phyloP scores from a whole-genome alignment of 2,329 filamentous ascomycete species.

The Gremmenia infestans region DNA sequence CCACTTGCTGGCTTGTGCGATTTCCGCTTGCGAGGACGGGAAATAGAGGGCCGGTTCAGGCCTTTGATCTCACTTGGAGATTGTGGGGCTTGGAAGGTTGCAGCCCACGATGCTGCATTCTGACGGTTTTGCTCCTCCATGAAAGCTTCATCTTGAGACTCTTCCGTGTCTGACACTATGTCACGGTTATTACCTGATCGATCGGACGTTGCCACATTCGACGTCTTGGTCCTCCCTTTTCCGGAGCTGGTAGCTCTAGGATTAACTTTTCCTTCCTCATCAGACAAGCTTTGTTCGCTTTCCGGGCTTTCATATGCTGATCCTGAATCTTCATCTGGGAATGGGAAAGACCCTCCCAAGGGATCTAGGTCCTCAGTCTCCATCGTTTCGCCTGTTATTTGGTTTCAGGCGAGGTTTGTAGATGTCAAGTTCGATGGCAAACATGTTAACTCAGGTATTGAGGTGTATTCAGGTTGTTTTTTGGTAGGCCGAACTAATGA shows the following conservation, averaged over 20 bases:
- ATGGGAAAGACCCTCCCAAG: background rate
- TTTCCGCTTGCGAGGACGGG: constrained; percentile 20
- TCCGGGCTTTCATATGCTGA: constrained; percentile 26
- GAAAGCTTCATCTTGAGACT: background rate
- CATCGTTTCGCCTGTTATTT: constrained; percentile 8
- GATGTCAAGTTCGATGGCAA: constrained; percentile 3
- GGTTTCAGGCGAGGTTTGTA: constrained; percentile 17
- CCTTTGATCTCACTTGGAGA: constrained; percentile 20
- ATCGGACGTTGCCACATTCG: background rate
- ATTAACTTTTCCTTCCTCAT: constrained; percentile 4
- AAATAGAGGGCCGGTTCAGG: constrained; percentile 10
- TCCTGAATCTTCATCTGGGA: constrained; percentile 22
- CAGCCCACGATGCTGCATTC: constrained; percentile 24
- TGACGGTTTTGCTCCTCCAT: constrained; percentile 9
- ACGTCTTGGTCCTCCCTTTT: background rate
- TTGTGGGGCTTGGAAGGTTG: constrained; percentile 23
- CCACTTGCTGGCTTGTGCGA: constrained; percentile 11
- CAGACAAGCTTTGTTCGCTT: constrained; percentile 10
- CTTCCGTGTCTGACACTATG: background rate
- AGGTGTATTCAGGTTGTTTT: background rate
- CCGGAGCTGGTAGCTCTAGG: constrained; percentile 3
- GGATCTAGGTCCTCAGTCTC: constrained; percentile 15
- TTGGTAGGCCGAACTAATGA: too few relatives aligned
- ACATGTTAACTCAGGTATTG: constrained; percentile 11
- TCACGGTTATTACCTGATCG: background rate